phyloP scores from a whole-genome alignment of 371 early-diverging fungal genomes.

The Mucor circinelloides region DNA sequence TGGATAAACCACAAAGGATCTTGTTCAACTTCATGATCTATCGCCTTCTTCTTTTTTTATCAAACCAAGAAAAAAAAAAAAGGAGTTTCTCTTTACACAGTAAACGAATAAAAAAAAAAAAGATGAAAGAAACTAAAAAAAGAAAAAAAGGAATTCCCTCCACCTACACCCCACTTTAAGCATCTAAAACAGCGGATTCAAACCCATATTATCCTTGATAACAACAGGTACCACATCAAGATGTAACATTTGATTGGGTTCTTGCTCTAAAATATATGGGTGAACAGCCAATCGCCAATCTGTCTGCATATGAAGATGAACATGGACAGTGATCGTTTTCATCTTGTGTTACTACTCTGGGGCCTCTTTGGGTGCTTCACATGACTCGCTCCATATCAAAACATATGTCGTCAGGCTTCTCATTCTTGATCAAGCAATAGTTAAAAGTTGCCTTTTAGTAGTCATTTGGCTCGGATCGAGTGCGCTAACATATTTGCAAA shows the following conservation, averaged over 20 bases:
- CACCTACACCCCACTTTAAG: neutral
- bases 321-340: conserved; percentile 3
- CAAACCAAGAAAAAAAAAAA: neutral
- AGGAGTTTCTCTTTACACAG: neutral
- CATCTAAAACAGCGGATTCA: neutral
- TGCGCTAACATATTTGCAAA: no score
- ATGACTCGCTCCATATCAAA: neutral
- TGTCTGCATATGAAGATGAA: neutral
- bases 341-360: conserved; percentile 1
- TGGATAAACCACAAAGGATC: conserved; percentile 24
- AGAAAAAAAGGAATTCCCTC: neutral
- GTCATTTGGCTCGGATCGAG: no score
- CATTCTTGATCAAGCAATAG: neutral
- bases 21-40: conserved; percentile 21
- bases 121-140: conserved; percentile 5
- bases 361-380: neutral
- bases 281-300: neutral
- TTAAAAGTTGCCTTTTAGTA: neutral
- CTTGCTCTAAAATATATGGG: neutral
- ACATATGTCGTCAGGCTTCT: neutral
- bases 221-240: neutral
- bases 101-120: conserved; percentile 3
- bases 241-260: neutral
- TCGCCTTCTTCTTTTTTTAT: neutral
- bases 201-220: neutral